Evolutionary conservation across 2,329 filamentous ascomycete genomes (phyloP).

Genomic region (Chaetomiaceae sp.): DNA sequence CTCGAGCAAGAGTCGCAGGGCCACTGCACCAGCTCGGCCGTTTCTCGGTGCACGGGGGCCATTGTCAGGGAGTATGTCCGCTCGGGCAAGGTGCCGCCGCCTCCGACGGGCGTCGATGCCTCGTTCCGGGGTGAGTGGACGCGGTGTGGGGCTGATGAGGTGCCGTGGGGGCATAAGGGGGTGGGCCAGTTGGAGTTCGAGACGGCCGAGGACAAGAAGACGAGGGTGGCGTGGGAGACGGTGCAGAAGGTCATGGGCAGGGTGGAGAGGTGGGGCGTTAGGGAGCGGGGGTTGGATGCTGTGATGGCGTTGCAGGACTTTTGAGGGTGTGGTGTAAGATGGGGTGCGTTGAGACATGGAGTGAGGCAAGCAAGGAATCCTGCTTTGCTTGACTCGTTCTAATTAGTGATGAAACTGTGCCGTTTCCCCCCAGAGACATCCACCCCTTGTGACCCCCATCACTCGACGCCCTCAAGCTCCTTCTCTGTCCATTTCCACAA

Average conservation of each 20-base stretch:
- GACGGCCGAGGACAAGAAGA: conserved; percentile 8
- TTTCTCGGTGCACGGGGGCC: conserved; percentile 34
- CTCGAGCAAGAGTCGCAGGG: conserved; percentile 35
- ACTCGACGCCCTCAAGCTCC: conserved; percentile 8
- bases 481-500: conserved; percentile 17
- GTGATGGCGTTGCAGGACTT: no score
- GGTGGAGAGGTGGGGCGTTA: neutral
- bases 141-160: conserved; percentile 19
- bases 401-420: no score
- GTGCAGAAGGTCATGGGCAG: neutral
- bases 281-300: no score
- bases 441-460: no score
- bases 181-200: neutral
- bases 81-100: conserved; percentile 33
- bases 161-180: conserved; percentile 11
- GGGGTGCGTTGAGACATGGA: no score
- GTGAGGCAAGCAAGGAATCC: no score
- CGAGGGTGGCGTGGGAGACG: conserved; percentile 1
- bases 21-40: conserved; percentile 34
- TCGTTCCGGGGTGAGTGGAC: conserved; percentile 18
- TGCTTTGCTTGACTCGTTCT: no score
- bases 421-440: no score
- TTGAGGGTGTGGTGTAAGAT: no score
- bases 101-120: conserved; percentile 14
- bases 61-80: conserved; percentile 34